Evolutionary conservation across 2,329 filamentous ascomycete species (phyloP).

Genomic region (Sporothrix pseudoabietina): DNA sequence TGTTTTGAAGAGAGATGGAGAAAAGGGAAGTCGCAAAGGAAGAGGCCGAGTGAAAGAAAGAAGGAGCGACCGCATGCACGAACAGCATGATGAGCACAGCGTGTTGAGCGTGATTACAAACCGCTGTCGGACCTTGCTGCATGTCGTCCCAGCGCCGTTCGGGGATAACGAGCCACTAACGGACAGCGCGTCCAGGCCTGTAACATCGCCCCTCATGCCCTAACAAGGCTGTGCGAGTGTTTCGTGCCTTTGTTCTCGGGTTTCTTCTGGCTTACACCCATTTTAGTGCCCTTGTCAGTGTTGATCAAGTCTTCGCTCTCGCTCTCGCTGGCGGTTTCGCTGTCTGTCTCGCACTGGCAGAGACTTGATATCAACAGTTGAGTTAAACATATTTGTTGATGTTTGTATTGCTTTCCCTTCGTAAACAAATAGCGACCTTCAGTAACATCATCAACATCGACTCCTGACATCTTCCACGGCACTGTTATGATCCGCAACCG

Average conservation of each 20-base stretch:
- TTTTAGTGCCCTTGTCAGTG: neutral
- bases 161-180: neutral
- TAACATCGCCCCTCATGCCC: neutral
- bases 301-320: neutral
- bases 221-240: constrained; percentile 7
- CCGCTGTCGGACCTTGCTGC: neutral
- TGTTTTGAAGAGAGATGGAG: neutral
- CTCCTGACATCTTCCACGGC: neutral
- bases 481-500: neutral
- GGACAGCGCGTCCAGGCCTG: neutral
- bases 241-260: neutral
- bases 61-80: neutral
- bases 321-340: constrained; percentile 3
- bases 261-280: neutral
- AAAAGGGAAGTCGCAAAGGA: neutral
- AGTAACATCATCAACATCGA: neutral
- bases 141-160: neutral
- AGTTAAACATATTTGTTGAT: neutral
- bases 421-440: neutral
- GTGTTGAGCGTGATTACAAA: constrained; percentile 17
- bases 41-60: neutral
- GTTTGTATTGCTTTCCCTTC: neutral
- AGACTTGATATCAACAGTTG: neutral
- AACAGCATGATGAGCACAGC: neutral
- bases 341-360: neutral